Evolutionary conservation across 208 protist species (phyloP), one percentile per base, ranked within the genome.

Genomic region (Trypanosoma boissoni): DNA sequence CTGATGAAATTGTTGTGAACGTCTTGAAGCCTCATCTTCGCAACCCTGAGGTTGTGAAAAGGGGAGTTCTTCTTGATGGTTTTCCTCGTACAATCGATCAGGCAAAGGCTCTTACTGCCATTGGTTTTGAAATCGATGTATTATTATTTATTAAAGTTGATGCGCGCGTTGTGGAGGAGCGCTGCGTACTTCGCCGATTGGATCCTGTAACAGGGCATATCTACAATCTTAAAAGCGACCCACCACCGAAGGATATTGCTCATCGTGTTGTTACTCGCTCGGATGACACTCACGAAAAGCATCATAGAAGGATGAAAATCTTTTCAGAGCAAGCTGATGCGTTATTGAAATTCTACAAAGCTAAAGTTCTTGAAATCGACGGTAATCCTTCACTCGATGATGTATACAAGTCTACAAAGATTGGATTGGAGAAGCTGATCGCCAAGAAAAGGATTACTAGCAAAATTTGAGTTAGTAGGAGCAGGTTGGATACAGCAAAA

Each of bases 31-130:
- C 77, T 10, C 67, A 65, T 7, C 43, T 95, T 4, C 48, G 53
- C 6, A 50, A 56, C 1, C 48, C 63, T 2, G 63, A 82, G 31
- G 76, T 62, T 39, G 54, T 79, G 58, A 61, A 75, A 39, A 41
- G 64, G 31, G 81, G 86, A 21, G 91, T 88, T 37, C 28, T 98
- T 27, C 74, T 98, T 23, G 96, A 98, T 65, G 96, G 96, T 37
- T 98, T 95, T 63, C 96, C 96, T 29, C 83, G 95, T 18, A 98
- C 88, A 2, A 56, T 92, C n/a, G 46, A 58, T 16, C 96, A 98
- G 68, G 95, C 95, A 1, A 26, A 87, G 59, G 67, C 66, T 55
- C 69, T 94, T 8, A 55, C 55, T 7, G 46, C 58, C 10, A 74
- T 63, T 20, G 83, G 83, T 8, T 83, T 90, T 57, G 41, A 68